Conservation (phyloP, 2,329 filamentous ascomycete genomes). For the Microdochium nivale region DNA sequence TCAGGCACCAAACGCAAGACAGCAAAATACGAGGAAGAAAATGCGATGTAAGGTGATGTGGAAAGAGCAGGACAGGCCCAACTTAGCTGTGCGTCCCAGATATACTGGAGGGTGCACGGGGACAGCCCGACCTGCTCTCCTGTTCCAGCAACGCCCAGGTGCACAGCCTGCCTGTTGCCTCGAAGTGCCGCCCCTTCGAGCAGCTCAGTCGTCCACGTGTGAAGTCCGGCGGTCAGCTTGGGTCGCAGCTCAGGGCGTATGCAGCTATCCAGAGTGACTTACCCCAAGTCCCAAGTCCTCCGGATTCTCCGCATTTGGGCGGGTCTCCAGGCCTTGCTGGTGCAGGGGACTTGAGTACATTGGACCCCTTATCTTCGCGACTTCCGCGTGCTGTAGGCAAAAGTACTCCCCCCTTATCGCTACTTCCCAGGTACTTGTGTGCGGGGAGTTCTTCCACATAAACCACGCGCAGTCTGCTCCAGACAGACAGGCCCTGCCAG, state of each 20-base stretch:
- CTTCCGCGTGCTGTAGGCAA: no score
- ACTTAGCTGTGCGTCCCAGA: no score
- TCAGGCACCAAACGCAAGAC: no score
- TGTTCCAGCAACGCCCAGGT: neutral
- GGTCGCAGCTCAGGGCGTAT: neutral
- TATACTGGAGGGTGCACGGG: no score
- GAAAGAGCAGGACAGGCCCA: no score
- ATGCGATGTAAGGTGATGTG: no score
- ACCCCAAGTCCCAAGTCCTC: neutral
- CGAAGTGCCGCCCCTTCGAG: no score
- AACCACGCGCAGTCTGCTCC: no score
- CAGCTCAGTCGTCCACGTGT: neutral
- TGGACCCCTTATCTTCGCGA: no score
- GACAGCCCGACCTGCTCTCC: neutral
- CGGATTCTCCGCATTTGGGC: neutral
- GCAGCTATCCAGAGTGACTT: neutral
- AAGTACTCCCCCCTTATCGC: neutral
- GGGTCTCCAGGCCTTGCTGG: neutral
- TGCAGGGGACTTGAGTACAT: neutral
- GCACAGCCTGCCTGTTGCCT: neutral
- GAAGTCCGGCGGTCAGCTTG: neutral
- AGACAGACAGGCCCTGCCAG: no score
- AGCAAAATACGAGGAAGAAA: no score
- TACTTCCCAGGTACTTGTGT: neutral
- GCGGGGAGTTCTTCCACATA: no score